Percentiles rank a stretch among this genome's conserved stretches.
Conservation (phyloP, 2,329 filamentous ascomycete genomes). For the Aureobasidium vineae region DNA sequence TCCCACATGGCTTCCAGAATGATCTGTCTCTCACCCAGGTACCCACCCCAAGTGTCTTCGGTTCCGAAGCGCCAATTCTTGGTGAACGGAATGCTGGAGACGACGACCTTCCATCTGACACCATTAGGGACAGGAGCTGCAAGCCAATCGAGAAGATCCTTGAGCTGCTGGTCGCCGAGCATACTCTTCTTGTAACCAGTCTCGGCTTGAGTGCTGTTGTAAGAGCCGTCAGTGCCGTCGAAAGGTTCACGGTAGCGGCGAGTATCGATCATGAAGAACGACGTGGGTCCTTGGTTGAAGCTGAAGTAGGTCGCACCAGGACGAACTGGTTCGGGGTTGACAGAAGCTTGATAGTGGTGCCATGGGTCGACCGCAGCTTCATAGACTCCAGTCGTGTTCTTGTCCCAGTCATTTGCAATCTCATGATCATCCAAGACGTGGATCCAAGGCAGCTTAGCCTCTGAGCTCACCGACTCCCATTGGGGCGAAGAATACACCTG, state of each 20-base stretch:
- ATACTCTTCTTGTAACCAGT: conserved; percentile 66
- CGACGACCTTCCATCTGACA: conserved; percentile 90
- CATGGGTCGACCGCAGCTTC: conserved; percentile 78
- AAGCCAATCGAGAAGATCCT: conserved; percentile 77
- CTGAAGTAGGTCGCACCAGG: conserved; percentile 76
- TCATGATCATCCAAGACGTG: conserved; percentile 97
- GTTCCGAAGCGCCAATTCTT: conserved; percentile 94
- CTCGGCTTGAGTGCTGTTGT: conserved; percentile 43
- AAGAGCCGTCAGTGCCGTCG: conserved; percentile 58
- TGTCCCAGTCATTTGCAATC: conserved; percentile 89
- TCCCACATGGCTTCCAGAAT: conserved; percentile 94
- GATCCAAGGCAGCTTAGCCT: conserved; percentile 74
- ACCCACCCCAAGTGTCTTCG: conserved; percentile 92
- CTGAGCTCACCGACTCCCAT: conserved; percentile 56
- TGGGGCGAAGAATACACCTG: conserved; percentile 95
- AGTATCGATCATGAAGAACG: conserved; percentile 94
- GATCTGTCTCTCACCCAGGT: conserved; percentile 71
- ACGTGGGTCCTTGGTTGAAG: conserved; percentile 85
- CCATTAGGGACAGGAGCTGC: conserved; percentile 68
- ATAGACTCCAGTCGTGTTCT: conserved; percentile 78
- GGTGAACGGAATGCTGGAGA: conserved; percentile 89
- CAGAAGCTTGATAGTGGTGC: conserved; percentile 76
- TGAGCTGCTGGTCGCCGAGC: conserved; percentile 75
- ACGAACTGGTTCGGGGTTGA: conserved; percentile 70
- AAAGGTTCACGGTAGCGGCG: conserved; percentile 75